phyloP scores from a whole-genome alignment of 768 basidiomycete genomes.

The Kwoniella mangroviensis region DNA sequence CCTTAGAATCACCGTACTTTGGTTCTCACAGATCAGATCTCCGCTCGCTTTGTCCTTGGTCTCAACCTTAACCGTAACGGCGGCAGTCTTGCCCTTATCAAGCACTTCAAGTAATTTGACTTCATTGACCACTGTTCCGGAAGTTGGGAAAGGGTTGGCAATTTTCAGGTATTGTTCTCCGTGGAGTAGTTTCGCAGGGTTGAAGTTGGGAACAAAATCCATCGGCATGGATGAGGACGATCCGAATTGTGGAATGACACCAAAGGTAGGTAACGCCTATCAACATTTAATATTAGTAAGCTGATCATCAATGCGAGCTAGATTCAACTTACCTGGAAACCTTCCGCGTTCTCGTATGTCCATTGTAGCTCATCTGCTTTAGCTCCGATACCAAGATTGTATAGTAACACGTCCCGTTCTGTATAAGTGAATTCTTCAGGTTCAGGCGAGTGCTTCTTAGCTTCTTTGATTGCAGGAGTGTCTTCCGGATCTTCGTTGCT shows the following conservation, averaged over 20 bases:
- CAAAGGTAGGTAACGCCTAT: constrained; percentile 85
- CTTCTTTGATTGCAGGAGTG: constrained; percentile 76
- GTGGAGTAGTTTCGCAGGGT: constrained; percentile 94
- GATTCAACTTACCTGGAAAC: constrained; percentile 63
- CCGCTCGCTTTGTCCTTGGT: constrained; percentile 81
- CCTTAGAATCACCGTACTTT: constrained; percentile 87
- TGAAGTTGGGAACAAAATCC: constrained; percentile 86
- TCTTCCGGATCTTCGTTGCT: constrained; percentile 72
- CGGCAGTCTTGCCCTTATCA: constrained; percentile 82
- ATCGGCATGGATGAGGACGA: constrained; percentile 70
- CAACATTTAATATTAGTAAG: background rate
- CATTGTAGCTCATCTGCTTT: constrained; percentile 89
- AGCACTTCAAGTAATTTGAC: constrained; percentile 66
- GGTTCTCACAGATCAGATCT: constrained; percentile 85
- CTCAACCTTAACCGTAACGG: constrained; percentile 76
- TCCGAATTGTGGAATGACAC: constrained; percentile 87
- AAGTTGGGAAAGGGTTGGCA: constrained; percentile 76
- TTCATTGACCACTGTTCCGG: constrained; percentile 75
- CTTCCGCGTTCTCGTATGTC: constrained; percentile 86
- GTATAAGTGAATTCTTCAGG: constrained; percentile 73
- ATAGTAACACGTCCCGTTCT: constrained; percentile 89
- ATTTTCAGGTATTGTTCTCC: constrained; percentile 95
- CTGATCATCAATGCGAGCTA: background rate
- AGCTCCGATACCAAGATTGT: constrained; percentile 93
- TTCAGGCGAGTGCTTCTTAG: constrained; percentile 66